Base-by-base conservation (phyloP, 2,329 filamentous ascomycete genomes). In the Scolecobasidium constrictum region DNA sequence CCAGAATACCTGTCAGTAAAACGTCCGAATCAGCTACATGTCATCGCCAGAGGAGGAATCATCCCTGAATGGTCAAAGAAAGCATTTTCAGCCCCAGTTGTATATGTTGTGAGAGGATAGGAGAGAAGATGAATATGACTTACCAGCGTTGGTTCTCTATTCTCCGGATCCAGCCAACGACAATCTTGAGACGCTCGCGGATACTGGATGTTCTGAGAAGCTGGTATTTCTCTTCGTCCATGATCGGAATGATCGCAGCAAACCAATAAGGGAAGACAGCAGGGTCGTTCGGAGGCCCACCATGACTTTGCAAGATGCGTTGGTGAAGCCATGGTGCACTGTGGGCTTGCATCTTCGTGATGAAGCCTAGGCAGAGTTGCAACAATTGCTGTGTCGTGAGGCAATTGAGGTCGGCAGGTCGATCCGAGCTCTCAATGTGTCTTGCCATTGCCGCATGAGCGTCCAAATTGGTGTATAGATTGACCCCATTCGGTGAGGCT, bases 221-320 rank as follows among this genome's bases (percentile, higher is more conserved):
- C 11, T 73, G 69, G 51, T 94, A 93, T 57, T 90, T 93, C 53
- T 92, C 82, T 20, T 77, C 66, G 19, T 92, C 83, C 12, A 75
- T 72, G 28, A 92, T 78, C 0, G 86, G 86, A 11, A 94, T 62
- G 16, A 92, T 78, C 54, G 78, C 85, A 7, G 83, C 87, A 50
- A 94, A 82, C 88, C 88, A 95, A 72, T 87, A 94, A 0, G 87
- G 84, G 50, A 94, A 92, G 1, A 77, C 59, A 3, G 79, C 79
- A 1, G 86, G 79, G 53, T 94, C 85, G 13, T 75, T 68, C 0
- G 86, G 87, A 16, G 81, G 81, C 45, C 83, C 76, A 11, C 87
- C 87, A 50, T 90, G 92, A 4, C 83, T 78, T 22, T 76, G 65
- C 21, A 88, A 65, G 23, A 88, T 79, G 6, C 81, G 75, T 33